Evolutionary conservation across 2,329 filamentous ascomycete species (phyloP).

Genomic region (Trichoderma harzianum): DNA sequence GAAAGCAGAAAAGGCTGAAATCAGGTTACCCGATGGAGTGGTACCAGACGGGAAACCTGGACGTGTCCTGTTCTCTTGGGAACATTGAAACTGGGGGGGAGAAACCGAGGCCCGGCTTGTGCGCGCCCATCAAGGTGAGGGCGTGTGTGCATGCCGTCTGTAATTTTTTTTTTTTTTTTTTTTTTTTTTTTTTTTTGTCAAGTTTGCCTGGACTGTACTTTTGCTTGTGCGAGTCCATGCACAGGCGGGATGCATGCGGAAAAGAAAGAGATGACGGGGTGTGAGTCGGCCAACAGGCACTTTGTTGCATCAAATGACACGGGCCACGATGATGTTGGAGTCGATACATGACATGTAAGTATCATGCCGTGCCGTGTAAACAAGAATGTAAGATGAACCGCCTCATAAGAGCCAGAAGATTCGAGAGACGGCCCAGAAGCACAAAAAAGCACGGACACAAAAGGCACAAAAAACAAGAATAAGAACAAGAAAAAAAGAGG

Average conservation of each 20-base stretch:
- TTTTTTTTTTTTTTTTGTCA: background rate
- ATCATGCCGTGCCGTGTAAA: background rate
- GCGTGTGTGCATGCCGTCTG: background rate
- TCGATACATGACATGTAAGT: background rate
- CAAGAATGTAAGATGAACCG: background rate
- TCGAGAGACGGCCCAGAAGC: background rate
- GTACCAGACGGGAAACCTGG: background rate
- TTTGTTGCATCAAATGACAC: background rate
- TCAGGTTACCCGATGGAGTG: background rate
- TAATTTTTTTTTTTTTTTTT: background rate
- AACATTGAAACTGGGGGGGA: background rate
- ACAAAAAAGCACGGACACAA: background rate
- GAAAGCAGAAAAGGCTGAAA: background rate
- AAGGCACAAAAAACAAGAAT: background rate
- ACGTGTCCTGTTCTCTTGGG: conserved; percentile 5
- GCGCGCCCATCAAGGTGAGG: background rate
- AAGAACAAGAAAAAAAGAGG: background rate
- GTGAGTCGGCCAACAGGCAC: background rate
- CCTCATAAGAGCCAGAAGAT: background rate
- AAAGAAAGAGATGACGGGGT: background rate
- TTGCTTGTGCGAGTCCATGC: background rate
- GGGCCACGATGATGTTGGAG: background rate
- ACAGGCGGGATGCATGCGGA: background rate
- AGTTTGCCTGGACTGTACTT: background rate
- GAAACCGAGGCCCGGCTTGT: background rate